Evolutionary conservation across 352 stramenopile genomes (phyloP), one percentile per base, ranked within the genome.

Genomic region (Globisporangium nunn): DNA sequence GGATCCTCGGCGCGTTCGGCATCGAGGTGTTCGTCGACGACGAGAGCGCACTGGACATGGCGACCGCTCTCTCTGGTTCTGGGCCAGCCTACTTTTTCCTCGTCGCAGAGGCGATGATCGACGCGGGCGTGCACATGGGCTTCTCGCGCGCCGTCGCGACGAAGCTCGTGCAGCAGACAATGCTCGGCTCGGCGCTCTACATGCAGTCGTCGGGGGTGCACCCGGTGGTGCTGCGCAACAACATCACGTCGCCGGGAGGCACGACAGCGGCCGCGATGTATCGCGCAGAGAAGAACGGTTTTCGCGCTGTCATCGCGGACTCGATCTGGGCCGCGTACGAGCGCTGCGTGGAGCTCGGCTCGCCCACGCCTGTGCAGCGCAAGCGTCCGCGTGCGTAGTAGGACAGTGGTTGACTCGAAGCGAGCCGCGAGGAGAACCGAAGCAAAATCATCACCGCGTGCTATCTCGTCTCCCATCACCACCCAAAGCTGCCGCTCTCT

Each of bases 81-180:
- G 95, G 95, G 39, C 95, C 95, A 85, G 95, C 92, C 29, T 98
- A 98, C 61, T 97, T 98, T 56, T 97, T 98, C 66, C 78, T 98
- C 29, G 80, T 98, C 5, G 94, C 96, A 14, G 95, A 98, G 66
- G 87, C 91, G 8, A 98, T 98, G 93, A 96, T 98, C 68, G 95
- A 96, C 64, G 86, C 88, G 41, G 92, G 85, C 43, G 92, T 97
- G 4, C 95, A 98, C 74, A 97, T 98, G 88, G 95, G 95, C 18
- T 98, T 98, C 70, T 88, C 83, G 39, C 76, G 95, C 46, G 78
- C 93, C 28, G 89, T 97, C n/a, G 91, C 95, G 8, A 89, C 79
- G 64, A 97, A 92, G 80, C 77, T 98, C 28, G 91, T 98, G 17
- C 88, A 98, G 70, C 85, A 98, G 66, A 98, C 92, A 8, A 88